These are phyloP conservation scores for Fusarium illudens DNA, from an alignment of 2,329 filamentous ascomycete species.

Conservation along the genomic window DNA sequence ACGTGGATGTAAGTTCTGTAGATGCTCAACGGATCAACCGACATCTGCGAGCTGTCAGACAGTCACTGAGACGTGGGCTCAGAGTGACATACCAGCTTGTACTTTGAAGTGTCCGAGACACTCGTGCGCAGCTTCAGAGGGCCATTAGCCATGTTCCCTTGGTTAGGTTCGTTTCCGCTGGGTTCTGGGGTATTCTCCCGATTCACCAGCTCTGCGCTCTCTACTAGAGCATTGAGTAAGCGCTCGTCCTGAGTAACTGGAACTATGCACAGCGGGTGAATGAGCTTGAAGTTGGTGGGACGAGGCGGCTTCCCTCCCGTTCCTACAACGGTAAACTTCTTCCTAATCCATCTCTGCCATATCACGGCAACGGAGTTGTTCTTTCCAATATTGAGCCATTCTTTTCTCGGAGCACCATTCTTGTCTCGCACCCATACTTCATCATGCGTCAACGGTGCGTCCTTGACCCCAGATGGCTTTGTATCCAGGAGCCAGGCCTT, in stretches of 20 bases:
- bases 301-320: background rate
- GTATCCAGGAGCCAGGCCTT: background rate
- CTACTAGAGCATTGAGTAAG: no score
- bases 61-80: no score
- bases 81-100: background rate
- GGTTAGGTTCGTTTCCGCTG: no score
- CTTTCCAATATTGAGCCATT: background rate
- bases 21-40: background rate
- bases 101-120: no score
- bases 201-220: background rate
- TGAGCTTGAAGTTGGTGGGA: background rate
- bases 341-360: background rate
- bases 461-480: background rate
- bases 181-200: background rate
- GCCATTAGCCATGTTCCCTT: no score
- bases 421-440: background rate
- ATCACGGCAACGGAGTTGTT: background rate
- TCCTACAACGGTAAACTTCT: background rate
- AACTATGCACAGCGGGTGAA: background rate
- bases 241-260: background rate
- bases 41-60: no score
- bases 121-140: no score
- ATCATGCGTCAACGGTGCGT: background rate
- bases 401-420: no score
- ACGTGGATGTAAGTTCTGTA: background rate